Evolutionary conservation across 257 asterid genomes (phyloP).

Genomic region (Solanum verrucosum): DNA sequence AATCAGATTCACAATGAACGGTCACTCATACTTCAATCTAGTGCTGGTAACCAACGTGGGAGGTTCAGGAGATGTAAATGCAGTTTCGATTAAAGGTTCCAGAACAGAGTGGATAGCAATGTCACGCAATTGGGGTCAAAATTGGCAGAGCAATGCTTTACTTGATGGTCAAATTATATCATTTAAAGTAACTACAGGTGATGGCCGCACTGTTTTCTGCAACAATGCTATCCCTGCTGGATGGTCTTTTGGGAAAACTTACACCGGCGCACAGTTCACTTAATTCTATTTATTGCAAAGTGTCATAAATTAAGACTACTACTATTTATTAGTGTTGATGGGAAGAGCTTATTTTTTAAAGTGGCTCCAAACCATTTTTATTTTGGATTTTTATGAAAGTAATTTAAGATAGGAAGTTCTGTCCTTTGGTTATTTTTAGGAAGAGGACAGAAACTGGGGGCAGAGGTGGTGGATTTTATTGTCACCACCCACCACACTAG

Average conservation of each 20-base stretch:
- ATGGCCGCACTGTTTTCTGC: background rate
- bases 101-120: background rate
- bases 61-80: constrained; percentile 1
- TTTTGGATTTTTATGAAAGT: background rate
- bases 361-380: background rate
- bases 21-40: constrained; percentile 3
- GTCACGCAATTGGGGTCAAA: constrained; percentile 11
- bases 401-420: background rate
- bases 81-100: background rate
- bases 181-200: constrained; percentile 6
- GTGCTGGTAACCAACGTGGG: constrained; percentile 1
- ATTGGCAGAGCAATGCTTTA: constrained; percentile 3
- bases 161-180: constrained; percentile 1
- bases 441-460: background rate
- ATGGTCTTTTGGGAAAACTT: constrained; percentile 5
- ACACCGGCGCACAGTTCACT: background rate
- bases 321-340: background rate
- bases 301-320: too few species aligned
- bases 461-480: background rate
- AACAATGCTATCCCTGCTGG: background rate
- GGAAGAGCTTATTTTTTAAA: constrained; percentile 3
- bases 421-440: background rate
- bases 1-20: constrained; percentile 5
- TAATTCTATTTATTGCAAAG: background rate
- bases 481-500: background rate